Conservation (phyloP, 2,329 filamentous ascomycete genomes). For the Chalara sp. region DNA sequence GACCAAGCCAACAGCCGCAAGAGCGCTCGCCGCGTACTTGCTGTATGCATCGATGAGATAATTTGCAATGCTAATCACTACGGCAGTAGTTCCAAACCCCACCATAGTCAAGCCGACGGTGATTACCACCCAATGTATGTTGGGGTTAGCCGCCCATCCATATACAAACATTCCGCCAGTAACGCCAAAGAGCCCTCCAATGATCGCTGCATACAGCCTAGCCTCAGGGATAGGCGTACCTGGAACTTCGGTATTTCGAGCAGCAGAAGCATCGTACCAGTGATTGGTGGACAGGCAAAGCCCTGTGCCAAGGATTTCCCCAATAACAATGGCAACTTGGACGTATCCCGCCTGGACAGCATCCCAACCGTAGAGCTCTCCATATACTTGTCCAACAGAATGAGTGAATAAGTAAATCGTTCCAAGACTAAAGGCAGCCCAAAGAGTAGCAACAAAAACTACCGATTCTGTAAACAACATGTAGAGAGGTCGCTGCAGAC, state of each 20-base stretch:
- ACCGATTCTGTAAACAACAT: conserved; percentile 51
- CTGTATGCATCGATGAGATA: conserved; percentile 44
- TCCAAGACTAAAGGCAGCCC: conserved; percentile 36
- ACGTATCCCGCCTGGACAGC: conserved; percentile 12
- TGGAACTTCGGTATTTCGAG: conserved; percentile 29
- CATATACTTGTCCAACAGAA: conserved; percentile 17
- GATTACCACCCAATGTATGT: conserved; percentile 66
- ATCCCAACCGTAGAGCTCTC: conserved; percentile 12
- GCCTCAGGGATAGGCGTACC: conserved; percentile 36
- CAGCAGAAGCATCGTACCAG: conserved; percentile 35
- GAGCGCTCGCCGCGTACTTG: conserved; percentile 41
- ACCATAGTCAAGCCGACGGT: conserved; percentile 61
- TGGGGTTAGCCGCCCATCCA: conserved; percentile 60
- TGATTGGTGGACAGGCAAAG: conserved; percentile 18
- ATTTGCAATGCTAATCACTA: conserved; percentile 38
- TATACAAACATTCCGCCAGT: background rate
- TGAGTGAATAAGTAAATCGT: conserved; percentile 22
- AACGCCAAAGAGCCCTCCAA: conserved; percentile 35
- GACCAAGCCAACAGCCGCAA: conserved; percentile 39
- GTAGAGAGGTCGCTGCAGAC: conserved; percentile 19
- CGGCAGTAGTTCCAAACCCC: conserved; percentile 40
- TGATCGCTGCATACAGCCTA: conserved; percentile 35
- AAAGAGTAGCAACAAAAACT: conserved; percentile 59
- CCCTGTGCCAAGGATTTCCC: conserved; percentile 7
- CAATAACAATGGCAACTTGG: conserved; percentile 5